phyloP scores from a whole-genome alignment of 805 yeast species.

The Wickerhamomyces mucosus region DNA sequence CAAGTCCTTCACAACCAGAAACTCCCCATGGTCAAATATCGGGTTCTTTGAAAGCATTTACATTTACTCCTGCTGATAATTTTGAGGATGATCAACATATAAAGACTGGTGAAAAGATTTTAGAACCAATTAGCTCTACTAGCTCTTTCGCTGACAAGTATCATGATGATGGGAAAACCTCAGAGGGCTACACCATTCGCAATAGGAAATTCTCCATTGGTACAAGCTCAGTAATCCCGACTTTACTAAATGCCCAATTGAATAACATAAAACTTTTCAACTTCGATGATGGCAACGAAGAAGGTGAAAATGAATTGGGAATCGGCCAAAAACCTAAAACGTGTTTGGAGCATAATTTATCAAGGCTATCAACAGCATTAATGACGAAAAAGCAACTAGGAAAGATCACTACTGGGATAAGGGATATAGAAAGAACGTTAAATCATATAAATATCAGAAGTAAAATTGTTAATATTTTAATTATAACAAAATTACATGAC shows the following conservation, averaged over 20 bases:
- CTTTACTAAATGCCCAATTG: constrained; percentile 19
- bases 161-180: constrained; percentile 4
- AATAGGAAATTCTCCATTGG: constrained; percentile 14
- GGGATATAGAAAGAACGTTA: constrained; percentile 22
- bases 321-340: constrained; percentile 1
- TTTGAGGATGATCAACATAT: background rate
- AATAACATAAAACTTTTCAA: constrained; percentile 18
- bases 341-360: constrained; percentile 11
- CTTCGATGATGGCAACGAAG: constrained; percentile 5
- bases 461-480: constrained; percentile 17
- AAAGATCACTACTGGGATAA: constrained; percentile 19
- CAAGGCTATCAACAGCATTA: constrained; percentile 11
- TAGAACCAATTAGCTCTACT: constrained; percentile 10
- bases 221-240: constrained; percentile 16
- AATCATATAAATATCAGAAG: constrained; percentile 21
- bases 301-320: background rate
- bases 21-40: background rate
- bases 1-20: too few species aligned
- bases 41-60: background rate
- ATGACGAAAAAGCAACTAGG: constrained; percentile 20
- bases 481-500: constrained; percentile 23
- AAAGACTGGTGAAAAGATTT: constrained; percentile 10
- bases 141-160: constrained; percentile 7
- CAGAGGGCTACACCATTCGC: background rate
- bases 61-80: constrained; percentile 1